phyloP scores from a whole-genome alignment of 768 basidiomycete genomes.

The Pleurotus tuoliensis region DNA sequence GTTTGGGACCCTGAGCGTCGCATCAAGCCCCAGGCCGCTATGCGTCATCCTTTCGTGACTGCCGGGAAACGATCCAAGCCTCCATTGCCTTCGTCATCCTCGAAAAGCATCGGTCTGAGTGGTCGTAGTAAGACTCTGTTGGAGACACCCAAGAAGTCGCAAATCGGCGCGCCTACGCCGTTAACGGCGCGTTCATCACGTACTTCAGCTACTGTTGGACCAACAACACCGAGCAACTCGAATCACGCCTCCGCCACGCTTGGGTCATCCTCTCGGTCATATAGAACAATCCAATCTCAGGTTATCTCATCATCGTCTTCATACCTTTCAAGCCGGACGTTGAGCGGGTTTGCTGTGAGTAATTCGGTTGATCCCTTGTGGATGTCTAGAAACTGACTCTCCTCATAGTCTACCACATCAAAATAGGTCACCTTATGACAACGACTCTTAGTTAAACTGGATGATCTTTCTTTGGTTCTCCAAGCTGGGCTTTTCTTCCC shows the following conservation, averaged over 20 bases:
- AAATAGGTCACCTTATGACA: constrained; percentile 27
- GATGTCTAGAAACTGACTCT: background rate
- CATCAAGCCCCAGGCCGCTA: constrained; percentile 87
- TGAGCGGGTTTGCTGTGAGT: constrained; percentile 67
- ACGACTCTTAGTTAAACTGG: constrained; percentile 7
- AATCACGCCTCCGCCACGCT: constrained; percentile 48
- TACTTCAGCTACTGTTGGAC: constrained; percentile 44
- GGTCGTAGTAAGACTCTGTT: constrained; percentile 49
- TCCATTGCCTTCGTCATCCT: constrained; percentile 31
- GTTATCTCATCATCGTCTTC: constrained; percentile 67
- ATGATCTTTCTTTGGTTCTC: constrained; percentile 14
- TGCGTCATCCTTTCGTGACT: constrained; percentile 87
- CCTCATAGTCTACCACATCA: constrained; percentile 31
- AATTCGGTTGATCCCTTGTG: background rate
- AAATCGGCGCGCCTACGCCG: constrained; percentile 86
- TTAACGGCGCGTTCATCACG: constrained; percentile 74
- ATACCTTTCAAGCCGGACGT: constrained; percentile 73
- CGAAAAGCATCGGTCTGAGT: constrained; percentile 53
- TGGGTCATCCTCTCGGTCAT: constrained; percentile 60
- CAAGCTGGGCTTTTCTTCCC: constrained; percentile 41
- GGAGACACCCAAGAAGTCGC: constrained; percentile 83
- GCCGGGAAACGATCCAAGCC: constrained; percentile 56
- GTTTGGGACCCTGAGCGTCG: constrained; percentile 97
- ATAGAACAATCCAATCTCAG: constrained; percentile 66
- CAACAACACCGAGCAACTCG: constrained; percentile 56